phyloP scores from a whole-genome alignment of 1,284 basidiomycete genomes.

The Wallemia ichthyophaga region DNA sequence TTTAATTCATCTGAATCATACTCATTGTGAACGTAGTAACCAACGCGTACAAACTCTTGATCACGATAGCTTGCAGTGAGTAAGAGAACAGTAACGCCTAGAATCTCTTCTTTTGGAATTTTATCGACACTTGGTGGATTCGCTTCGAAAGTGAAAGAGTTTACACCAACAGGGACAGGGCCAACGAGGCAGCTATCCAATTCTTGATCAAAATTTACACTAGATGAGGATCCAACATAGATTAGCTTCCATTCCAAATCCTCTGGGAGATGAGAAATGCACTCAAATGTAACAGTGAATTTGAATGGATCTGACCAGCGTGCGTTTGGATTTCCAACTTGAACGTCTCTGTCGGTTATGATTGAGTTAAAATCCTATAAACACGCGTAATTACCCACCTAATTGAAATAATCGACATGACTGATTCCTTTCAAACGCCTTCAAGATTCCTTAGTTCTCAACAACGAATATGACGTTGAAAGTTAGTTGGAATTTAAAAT shows the following conservation, averaged over 20 bases:
- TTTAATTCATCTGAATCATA: constrained; percentile 81
- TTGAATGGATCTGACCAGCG: constrained; percentile 37
- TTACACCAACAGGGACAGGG: constrained; percentile 74
- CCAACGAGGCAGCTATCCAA: constrained; percentile 86
- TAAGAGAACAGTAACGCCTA: constrained; percentile 71
- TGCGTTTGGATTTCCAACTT: neutral
- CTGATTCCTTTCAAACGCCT: neutral
- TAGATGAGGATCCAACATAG: constrained; percentile 79
- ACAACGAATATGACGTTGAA: neutral
- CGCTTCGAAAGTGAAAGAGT: constrained; percentile 84
- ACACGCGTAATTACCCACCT: neutral
- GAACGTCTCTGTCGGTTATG: neutral
- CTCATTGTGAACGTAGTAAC: constrained; percentile 97
- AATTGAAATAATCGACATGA: neutral
- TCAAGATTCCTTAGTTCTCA: neutral
- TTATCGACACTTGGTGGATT: constrained; percentile 26
- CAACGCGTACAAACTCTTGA: constrained; percentile 92
- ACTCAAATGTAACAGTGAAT: constrained; percentile 93
- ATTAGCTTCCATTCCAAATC: constrained; percentile 95
- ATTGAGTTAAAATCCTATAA: too few species aligned
- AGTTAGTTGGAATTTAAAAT: neutral
- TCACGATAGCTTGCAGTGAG: constrained; percentile 60
- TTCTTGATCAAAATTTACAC: constrained; percentile 78
- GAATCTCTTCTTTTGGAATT: constrained; percentile 51
- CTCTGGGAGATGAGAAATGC: constrained; percentile 76